Evolutionary conservation across 495 filamentous ascomycete species (phyloP).

Genomic region (Talaromyces thailandensis): DNA sequence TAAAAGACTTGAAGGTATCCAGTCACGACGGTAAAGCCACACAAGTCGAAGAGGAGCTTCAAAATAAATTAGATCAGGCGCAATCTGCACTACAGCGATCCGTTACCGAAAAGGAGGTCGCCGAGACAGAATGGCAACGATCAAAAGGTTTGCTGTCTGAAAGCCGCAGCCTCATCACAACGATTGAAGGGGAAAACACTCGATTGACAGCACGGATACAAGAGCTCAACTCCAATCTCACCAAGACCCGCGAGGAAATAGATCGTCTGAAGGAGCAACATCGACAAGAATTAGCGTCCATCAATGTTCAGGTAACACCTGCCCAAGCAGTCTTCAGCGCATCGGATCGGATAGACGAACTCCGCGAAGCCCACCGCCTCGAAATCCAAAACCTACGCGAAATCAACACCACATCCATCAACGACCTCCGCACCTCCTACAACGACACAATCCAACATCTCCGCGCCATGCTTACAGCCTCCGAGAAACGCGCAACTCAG

Average conservation of each 20-base stretch:
- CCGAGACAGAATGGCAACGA: constrained; percentile 23
- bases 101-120: constrained; percentile 17
- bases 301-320: not conserved
- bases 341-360: not conserved
- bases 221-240: constrained; percentile 25
- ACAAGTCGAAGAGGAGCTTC: constrained; percentile 17
- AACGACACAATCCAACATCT: constrained; percentile 34
- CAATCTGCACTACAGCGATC: constrained; percentile 22
- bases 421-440: constrained; percentile 32
- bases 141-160: constrained; percentile 32
- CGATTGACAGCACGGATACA: constrained; percentile 24
- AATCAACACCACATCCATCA: constrained; percentile 28
- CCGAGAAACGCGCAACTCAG: constrained; percentile 34
- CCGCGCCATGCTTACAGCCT: constrained; percentile 26
- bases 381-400: constrained; percentile 31
- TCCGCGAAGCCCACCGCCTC: constrained; percentile 27
- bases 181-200: constrained; percentile 39
- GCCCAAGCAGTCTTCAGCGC: not conserved
- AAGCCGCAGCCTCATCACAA: constrained; percentile 31
- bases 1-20: constrained; percentile 13
- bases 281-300: constrained; percentile 11
- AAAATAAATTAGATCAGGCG: constrained; percentile 21
- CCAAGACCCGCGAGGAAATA: constrained; percentile 25
- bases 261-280: constrained; percentile 26
- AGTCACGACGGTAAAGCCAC: constrained; percentile 14